Conservation (phyloP, 345 rosid species). For the Kernera saxatilis region DNA sequence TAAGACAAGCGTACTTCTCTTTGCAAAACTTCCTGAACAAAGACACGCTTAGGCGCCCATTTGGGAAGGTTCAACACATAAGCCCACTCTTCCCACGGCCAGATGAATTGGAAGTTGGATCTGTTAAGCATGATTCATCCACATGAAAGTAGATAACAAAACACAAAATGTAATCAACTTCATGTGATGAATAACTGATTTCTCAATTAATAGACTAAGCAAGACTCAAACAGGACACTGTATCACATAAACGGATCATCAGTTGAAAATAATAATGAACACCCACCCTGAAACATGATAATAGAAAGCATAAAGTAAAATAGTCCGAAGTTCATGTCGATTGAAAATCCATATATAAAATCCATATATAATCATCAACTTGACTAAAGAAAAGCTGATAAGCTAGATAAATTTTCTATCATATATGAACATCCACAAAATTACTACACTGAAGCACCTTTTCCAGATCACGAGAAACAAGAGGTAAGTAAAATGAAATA, state of each 20-base stretch:
- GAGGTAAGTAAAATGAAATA: not conserved
- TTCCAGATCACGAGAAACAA: not conserved
- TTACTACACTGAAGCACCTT: not conserved
- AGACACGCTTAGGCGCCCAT: conserved; percentile 98
- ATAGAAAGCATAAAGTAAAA: not conserved
- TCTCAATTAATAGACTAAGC: not conserved
- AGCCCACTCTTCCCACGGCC: conserved; percentile 99
- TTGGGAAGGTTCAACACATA: conserved; percentile 90
- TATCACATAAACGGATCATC: not conserved
- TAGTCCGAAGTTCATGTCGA: not conserved
- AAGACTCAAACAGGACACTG: not conserved
- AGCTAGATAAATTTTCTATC: not conserved
- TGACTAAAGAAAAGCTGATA: not conserved
- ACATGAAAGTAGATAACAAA: not conserved
- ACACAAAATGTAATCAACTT: not conserved
- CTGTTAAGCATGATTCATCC: conserved; percentile 36
- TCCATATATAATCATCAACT: not conserved
- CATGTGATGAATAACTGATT: not conserved
- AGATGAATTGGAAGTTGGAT: conserved; percentile 95
- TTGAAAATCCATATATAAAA: not conserved
- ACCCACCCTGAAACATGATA: not conserved
- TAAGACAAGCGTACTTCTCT: conserved; percentile 96
- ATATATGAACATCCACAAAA: not conserved
- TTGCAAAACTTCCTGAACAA: conserved; percentile 97
- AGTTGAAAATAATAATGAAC: not conserved